phyloP scores from a whole-genome alignment of 768 basidiomycete species.

The Mycena capillaripes region DNA sequence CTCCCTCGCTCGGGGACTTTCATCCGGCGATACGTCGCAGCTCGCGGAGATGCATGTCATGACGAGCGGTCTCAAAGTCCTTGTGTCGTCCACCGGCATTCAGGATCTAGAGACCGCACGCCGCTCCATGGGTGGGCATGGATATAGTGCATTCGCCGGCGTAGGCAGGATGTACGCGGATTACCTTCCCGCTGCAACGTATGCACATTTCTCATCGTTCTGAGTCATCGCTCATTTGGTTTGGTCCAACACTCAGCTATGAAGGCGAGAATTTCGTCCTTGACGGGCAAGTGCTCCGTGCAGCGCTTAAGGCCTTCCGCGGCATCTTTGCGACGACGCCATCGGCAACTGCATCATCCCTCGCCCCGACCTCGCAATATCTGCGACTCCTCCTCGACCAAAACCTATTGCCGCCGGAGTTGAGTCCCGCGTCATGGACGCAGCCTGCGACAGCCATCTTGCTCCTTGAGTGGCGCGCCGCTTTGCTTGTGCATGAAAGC shows the following conservation, averaged over 20 bases:
- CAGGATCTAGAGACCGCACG: slow-evolving; percentile 76
- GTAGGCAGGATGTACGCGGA: slow-evolving; percentile 76
- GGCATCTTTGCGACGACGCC: slow-evolving; percentile 47
- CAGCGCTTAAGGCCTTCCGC: slow-evolving; percentile 73
- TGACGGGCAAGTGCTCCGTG: slow-evolving; percentile 80
- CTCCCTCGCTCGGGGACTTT: slow-evolving; percentile 61
- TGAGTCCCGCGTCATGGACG: slow-evolving; percentile 49
- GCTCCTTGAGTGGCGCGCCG: slow-evolving; percentile 78
- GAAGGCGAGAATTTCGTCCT: slow-evolving; percentile 88
- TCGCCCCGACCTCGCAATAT: slow-evolving; percentile 67
- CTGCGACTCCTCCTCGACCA: slow-evolving; percentile 63
- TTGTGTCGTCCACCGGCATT: slow-evolving; percentile 65
- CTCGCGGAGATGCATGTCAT: slow-evolving; percentile 82
- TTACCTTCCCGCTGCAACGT: slow-evolving; percentile 77
- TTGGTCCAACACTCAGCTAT: slow-evolving; percentile 62
- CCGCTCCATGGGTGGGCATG: slow-evolving; percentile 83
- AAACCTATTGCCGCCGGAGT: slow-evolving; percentile 37
- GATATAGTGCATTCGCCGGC: slow-evolving; percentile 78
- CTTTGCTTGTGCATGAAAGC: slow-evolving; percentile 64
- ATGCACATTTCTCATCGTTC: slow-evolving; percentile 38
- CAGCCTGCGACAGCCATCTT: slow-evolving; percentile 55
- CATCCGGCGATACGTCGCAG: slow-evolving; percentile 69
- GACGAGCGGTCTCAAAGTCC: slow-evolving; percentile 77
- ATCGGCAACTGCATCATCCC: slow-evolving; percentile 39
- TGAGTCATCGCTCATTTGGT: too few relatives aligned